Percentiles rank a stretch among this genome's conserved stretches.
These are phyloP conservation scores for Skeletonema tropicum DNA, from an alignment of 108 stramenopile genomes.

Conservation along the genomic window DNA sequence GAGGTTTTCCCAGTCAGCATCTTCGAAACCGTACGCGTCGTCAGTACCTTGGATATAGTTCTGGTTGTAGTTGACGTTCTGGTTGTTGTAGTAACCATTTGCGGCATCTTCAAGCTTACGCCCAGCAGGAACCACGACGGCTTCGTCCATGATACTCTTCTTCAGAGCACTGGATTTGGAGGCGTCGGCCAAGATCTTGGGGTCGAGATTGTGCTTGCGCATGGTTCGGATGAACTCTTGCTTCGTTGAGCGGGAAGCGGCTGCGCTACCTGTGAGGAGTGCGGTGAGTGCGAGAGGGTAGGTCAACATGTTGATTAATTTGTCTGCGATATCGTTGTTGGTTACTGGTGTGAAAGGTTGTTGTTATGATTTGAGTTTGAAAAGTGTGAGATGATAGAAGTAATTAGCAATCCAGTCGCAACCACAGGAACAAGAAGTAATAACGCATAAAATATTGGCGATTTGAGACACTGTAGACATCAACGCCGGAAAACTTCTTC, in stretches of 20 bases:
- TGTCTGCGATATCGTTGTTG: neutral
- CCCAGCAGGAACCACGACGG: neutral
- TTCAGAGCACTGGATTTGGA: neutral
- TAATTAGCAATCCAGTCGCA: no score
- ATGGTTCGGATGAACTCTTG: neutral
- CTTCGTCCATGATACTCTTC: neutral
- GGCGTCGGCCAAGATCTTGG: neutral
- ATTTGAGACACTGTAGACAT: no score
- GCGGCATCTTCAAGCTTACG: slow-evolving; percentile 10
- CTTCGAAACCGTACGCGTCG: slow-evolving; percentile 16
- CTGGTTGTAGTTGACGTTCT: neutral
- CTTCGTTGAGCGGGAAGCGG: neutral
- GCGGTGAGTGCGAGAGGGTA: neutral
- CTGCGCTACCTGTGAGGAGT: neutral
- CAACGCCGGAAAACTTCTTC: no score
- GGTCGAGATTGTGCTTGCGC: slow-evolving; percentile 1
- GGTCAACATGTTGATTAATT: neutral
- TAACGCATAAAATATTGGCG: no score
- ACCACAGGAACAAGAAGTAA: no score
- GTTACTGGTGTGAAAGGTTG: no score
- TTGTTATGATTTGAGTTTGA: no score
- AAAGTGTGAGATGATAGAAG: no score
- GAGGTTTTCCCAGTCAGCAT: slow-evolving; percentile 27
- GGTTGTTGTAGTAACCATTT: neutral
- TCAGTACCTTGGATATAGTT: slow-evolving; percentile 19